Evolutionary conservation across 805 yeast genomes (phyloP).

Genomic region (Metschnikowia drakensbergensis): DNA sequence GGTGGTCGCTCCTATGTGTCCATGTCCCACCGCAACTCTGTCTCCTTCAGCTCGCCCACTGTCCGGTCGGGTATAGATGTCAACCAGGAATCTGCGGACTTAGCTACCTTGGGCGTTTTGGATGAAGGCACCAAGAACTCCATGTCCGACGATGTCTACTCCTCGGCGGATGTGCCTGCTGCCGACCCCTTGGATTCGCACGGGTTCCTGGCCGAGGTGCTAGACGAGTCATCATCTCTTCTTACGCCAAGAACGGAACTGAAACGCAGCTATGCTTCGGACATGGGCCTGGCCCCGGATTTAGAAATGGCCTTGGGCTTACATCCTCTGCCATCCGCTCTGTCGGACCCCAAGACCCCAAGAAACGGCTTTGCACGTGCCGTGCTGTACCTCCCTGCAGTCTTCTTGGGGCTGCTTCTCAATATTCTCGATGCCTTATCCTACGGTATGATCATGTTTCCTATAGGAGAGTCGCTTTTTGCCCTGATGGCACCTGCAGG

Average conservation of each 20-base stretch:
- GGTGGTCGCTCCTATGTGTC: conserved; percentile 41
- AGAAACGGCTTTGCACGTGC: conserved; percentile 31
- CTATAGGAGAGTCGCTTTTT: conserved; percentile 77
- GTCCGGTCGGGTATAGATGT: conserved; percentile 47
- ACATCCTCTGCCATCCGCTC: conserved; percentile 7
- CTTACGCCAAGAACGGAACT: not conserved
- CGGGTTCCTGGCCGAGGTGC: not conserved
- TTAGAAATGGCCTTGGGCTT: conserved; percentile 9
- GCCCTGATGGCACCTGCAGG: conserved; percentile 83
- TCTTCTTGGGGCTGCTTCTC: conserved; percentile 75
- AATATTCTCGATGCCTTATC: conserved; percentile 91
- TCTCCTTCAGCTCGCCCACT: conserved; percentile 36
- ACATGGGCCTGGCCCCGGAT: conserved; percentile 1
- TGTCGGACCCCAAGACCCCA: conserved; percentile 1
- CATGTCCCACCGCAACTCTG: conserved; percentile 25
- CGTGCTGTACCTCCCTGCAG: conserved; percentile 64
- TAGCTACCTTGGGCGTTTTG: conserved; percentile 55
- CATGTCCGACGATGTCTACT: conserved; percentile 10
- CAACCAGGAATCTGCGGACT: conserved; percentile 54
- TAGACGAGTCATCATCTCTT: not conserved
- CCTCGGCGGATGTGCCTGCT: conserved; percentile 11
- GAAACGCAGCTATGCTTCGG: conserved; percentile 3
- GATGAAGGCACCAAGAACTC: conserved; percentile 21
- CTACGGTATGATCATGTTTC: conserved; percentile 97
- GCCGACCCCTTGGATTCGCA: conserved; percentile 3